Conservation (phyloP, 2,329 filamentous ascomycete species). For the Neoascochyta sp. region DNA sequence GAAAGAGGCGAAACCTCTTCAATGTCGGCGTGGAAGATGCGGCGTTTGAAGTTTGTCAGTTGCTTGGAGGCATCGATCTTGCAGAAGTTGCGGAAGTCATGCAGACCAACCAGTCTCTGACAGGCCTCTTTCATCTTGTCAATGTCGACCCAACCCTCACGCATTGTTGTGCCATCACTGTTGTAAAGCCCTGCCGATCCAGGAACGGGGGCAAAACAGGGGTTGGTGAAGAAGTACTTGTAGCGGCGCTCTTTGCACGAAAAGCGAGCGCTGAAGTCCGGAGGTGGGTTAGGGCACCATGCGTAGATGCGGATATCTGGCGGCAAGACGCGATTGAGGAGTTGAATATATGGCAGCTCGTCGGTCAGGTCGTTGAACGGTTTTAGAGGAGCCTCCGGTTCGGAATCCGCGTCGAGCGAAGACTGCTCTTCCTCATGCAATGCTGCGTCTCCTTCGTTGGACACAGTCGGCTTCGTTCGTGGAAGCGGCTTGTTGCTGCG, state of each 20-base stretch:
- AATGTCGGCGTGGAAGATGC: slow-evolving; percentile 77
- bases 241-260: slow-evolving; percentile 89
- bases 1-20: slow-evolving; percentile 44
- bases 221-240: slow-evolving; percentile 97
- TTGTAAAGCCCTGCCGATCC: slow-evolving; percentile 49
- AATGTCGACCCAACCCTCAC: slow-evolving; percentile 76
- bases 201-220: slow-evolving; percentile 70
- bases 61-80: slow-evolving; percentile 89
- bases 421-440: slow-evolving; percentile 1
- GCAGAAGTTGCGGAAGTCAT: slow-evolving; percentile 97
- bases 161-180: slow-evolving; percentile 12
- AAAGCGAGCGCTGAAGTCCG: slow-evolving; percentile 84
- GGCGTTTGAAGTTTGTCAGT: slow-evolving; percentile 74
- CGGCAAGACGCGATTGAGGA: slow-evolving; percentile 84
- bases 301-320: slow-evolving; percentile 86
- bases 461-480: slow-evolving; percentile 8
- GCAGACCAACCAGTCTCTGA: slow-evolving; percentile 71
- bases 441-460: slow-evolving; percentile 6
- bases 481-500: slow-evolving; percentile 69
- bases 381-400: slow-evolving; percentile 21
- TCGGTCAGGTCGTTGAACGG: slow-evolving; percentile 66
- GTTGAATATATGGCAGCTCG: slow-evolving; percentile 77
- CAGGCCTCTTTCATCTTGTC: slow-evolving; percentile 81
- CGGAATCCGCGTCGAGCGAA: slow-evolving; percentile 5
- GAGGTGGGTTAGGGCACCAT: slow-evolving; percentile 81